These are phyloP conservation scores for Russula olivacea DNA, from an alignment of 768 basidiomycete species.

Conservation along the genomic window DNA sequence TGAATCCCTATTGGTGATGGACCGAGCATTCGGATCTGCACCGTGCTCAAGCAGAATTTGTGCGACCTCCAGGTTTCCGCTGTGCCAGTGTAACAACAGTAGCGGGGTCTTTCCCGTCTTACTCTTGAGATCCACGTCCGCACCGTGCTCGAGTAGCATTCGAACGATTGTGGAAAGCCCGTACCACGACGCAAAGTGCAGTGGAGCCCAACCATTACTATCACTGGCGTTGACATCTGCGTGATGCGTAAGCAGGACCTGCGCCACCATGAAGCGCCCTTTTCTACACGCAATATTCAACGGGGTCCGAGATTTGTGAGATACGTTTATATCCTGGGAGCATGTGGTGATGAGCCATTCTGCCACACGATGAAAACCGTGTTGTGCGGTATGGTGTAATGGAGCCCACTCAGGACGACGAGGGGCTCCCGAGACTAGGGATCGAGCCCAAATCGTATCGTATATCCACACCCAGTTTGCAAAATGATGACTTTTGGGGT, in stretches of 20 bases:
- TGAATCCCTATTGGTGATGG: too few relatives aligned
- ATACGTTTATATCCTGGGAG: too few relatives aligned
- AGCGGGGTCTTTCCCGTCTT: neutral
- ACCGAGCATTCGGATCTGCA: neutral
- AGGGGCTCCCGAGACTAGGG: accelerated
- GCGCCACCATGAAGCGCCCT: too few relatives aligned
- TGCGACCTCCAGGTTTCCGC: neutral
- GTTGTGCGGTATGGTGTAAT: neutral
- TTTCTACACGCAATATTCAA: too few relatives aligned
- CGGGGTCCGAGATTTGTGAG: too few relatives aligned
- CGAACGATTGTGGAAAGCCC: neutral
- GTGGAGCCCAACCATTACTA: neutral
- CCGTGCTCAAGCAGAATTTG: neutral
- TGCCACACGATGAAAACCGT: neutral
- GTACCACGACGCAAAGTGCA: neutral
- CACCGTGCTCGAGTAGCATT: neutral
- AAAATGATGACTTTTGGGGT: neutral
- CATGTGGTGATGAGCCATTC: neutral
- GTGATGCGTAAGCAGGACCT: too few relatives aligned
- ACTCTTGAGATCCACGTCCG: neutral
- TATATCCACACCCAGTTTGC: neutral
- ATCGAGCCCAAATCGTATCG: neutral
- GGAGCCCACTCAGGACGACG: neutral
- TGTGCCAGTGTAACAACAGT: too few relatives aligned
- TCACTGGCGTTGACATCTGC: neutral